Conservation (phyloP, 805 yeast genomes). For the Teunomyces pallodes region DNA sequence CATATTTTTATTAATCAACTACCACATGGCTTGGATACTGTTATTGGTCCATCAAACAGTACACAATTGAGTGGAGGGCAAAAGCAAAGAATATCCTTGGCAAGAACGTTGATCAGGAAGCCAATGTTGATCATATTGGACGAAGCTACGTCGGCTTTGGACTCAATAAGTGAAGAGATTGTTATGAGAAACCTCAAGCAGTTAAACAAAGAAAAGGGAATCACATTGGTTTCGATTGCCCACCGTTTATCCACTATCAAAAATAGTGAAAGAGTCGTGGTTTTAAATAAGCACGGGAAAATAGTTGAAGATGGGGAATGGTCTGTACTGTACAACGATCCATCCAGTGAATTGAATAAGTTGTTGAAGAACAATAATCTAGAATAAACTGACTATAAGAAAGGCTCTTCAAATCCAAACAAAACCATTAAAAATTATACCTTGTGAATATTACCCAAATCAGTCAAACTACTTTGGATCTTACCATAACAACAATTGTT, state of each 20-base stretch:
- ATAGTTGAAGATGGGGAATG: slow-evolving; percentile 63
- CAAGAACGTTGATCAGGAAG: slow-evolving; percentile 75
- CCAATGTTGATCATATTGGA: slow-evolving; percentile 84
- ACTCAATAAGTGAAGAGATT: slow-evolving; percentile 81
- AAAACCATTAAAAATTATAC: too few relatives aligned
- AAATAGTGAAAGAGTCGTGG: slow-evolving; percentile 78
- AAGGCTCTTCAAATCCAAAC: background rate
- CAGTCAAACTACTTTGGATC: too few relatives aligned
- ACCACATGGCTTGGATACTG: slow-evolving; percentile 80
- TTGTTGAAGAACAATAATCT: slow-evolving; percentile 24
- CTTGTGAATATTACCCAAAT: too few relatives aligned
- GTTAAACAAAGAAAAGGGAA: slow-evolving; percentile 51
- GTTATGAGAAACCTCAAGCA: slow-evolving; percentile 69
- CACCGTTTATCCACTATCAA: slow-evolving; percentile 87
- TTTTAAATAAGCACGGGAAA: slow-evolving; percentile 51
- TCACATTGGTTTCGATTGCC: slow-evolving; percentile 84
- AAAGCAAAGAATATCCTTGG: slow-evolving; percentile 87
- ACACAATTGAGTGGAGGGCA: slow-evolving; percentile 91
- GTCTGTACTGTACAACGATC: slow-evolving; percentile 22
- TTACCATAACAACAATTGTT: too few relatives aligned
- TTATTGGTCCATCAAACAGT: slow-evolving; percentile 71
- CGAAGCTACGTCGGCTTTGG: slow-evolving; percentile 94
- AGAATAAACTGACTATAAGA: background rate
- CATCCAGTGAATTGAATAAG: slow-evolving; percentile 33
- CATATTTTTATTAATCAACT: slow-evolving; percentile 63